These are phyloP conservation scores for Sphaerosporella brunnea DNA, from an alignment of 495 filamentous ascomycete species.

Conservation along the genomic window DNA sequence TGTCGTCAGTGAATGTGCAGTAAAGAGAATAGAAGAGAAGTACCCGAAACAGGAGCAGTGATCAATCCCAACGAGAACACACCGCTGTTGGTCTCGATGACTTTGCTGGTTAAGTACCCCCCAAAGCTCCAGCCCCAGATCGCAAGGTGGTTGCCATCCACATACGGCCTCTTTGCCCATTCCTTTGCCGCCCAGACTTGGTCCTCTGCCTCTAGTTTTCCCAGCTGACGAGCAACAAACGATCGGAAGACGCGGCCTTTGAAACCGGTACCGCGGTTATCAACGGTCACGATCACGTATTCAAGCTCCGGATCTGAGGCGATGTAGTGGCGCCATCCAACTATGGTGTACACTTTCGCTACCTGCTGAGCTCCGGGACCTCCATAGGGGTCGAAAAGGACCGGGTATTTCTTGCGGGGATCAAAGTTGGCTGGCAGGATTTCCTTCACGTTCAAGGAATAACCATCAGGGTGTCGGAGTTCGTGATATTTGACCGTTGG, in stretches of 20 bases:
- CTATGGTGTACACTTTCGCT: conserved; percentile 29
- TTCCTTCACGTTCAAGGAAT: conserved; percentile 33
- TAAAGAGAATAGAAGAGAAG: too few species aligned
- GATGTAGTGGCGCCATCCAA: conserved; percentile 37
- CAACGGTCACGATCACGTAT: conserved; percentile 38
- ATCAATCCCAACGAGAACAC: conserved; percentile 37
- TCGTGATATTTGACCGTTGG: conserved; percentile 34
- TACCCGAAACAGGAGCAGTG: conserved; percentile 7
- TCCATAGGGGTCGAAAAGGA: conserved; percentile 39
- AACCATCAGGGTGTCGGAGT: conserved; percentile 33
- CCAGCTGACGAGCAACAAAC: conserved; percentile 32
- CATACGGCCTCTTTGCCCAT: conserved; percentile 29
- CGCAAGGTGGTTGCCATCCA: conserved; percentile 35
- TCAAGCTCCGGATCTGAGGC: conserved; percentile 40
- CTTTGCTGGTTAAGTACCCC: conserved; percentile 40
- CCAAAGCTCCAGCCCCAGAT: conserved; percentile 46
- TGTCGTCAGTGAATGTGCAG: conserved; percentile 8
- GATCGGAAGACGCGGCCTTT: conserved; percentile 37
- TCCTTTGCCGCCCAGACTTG: conserved; percentile 39
- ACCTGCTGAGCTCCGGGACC: conserved; percentile 38
- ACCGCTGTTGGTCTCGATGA: conserved; percentile 32
- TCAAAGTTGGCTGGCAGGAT: conserved; percentile 35
- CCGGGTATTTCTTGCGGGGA: conserved; percentile 37
- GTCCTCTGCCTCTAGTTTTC: conserved; percentile 37
- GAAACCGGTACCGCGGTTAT: conserved; percentile 39